Conservation (phyloP, 176 grass and related monocot species). For the Triticum timopheevii region DNA sequence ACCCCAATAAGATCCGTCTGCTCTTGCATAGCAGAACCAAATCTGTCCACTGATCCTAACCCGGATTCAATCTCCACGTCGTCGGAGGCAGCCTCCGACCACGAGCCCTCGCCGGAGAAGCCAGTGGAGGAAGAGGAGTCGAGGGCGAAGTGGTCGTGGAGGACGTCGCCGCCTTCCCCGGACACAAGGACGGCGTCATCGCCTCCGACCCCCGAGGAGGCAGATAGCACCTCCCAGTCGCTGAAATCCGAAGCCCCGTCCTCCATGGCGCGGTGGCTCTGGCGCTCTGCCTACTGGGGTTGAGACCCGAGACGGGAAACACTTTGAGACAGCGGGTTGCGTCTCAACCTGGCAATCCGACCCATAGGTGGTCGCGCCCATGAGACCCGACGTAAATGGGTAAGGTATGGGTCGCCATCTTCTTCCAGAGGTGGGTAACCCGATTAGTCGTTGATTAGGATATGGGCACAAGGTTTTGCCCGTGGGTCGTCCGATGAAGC, state of each 20-base stretch:
- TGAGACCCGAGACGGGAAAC: background rate
- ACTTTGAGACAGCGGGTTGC: background rate
- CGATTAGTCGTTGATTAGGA: no score
- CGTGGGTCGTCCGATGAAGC: no score
- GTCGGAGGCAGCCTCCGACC: background rate
- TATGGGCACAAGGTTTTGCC: no score
- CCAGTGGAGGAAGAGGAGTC: background rate
- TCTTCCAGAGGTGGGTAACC: no score
- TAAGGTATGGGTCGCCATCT: no score
- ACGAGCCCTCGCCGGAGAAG: background rate
- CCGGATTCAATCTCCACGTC: background rate
- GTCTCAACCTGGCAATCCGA: no score
- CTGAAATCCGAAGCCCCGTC: slow-evolving; percentile 42
- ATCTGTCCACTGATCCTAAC: background rate
- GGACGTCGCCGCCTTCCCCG: slow-evolving; percentile 28
- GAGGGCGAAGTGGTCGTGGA: slow-evolving; percentile 45
- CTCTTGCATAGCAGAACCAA: background rate
- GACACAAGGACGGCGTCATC: slow-evolving; percentile 2
- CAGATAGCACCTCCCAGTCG: slow-evolving; percentile 61
- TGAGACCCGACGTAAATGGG: no score
- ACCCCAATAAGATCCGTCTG: background rate
- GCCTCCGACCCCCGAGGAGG: background rate
- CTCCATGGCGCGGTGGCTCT: slow-evolving; percentile 35
- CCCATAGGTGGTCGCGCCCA: no score
- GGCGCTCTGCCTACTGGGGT: background rate